Conservation (phyloP, 2,329 filamentous ascomycete genomes). For the Chalara sp. region DNA sequence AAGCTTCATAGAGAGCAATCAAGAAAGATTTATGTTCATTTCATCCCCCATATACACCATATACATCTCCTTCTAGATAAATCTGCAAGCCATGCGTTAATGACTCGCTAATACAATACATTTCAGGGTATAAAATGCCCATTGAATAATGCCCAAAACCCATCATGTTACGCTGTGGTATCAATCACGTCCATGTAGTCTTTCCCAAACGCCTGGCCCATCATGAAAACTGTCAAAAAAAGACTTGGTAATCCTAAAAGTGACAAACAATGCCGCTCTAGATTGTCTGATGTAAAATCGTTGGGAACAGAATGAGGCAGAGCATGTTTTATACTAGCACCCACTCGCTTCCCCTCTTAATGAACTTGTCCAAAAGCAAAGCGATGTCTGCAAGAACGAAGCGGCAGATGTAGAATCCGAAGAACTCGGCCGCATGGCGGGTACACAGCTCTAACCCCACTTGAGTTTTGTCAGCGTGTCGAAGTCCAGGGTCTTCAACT, state of each 20-base stretch:
- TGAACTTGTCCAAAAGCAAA: constrained; percentile 87
- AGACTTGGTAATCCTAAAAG: background rate
- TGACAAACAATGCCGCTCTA: background rate
- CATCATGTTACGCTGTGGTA: background rate
- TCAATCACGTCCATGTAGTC: background rate
- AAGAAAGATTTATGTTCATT: no score
- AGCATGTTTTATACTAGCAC: constrained; percentile 44
- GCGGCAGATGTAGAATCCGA: constrained; percentile 91
- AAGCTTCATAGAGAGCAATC: no score
- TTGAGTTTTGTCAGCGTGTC: constrained; percentile 87
- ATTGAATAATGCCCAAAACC: background rate
- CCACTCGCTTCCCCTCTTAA: constrained; percentile 96
- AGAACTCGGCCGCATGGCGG: constrained; percentile 92
- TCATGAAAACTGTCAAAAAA: background rate
- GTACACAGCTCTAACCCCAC: constrained; percentile 92
- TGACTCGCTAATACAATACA: no score
- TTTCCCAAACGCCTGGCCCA: background rate
- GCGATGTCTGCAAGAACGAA: constrained; percentile 86
- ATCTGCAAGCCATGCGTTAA: no score
- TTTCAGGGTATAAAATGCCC: background rate
- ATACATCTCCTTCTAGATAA: no score
- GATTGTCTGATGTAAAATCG: background rate
- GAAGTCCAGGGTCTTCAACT: constrained; percentile 89
- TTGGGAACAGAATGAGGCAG: background rate
- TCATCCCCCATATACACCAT: no score